phyloP scores from a whole-genome alignment of 495 filamentous ascomycete genomes.

The Lophiotrema nucula region DNA sequence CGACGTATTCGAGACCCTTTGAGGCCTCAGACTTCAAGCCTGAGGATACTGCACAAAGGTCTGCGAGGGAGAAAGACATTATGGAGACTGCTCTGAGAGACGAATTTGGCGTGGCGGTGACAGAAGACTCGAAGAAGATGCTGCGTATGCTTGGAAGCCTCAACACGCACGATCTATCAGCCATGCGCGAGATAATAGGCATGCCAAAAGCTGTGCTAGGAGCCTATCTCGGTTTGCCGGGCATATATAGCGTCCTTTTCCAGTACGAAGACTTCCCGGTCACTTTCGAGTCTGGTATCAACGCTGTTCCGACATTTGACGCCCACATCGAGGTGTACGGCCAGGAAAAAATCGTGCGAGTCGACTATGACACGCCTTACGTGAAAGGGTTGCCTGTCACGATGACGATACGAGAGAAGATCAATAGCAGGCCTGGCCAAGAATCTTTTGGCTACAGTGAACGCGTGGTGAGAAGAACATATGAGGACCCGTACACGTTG shows the following conservation, averaged over 20 bases:
- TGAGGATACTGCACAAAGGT: neutral
- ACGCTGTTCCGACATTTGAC: slow-evolving; percentile 55
- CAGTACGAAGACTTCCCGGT: slow-evolving; percentile 46
- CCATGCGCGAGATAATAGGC: slow-evolving; percentile 58
- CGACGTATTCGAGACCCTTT: neutral
- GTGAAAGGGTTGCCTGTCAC: slow-evolving; percentile 49
- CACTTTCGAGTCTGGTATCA: slow-evolving; percentile 57
- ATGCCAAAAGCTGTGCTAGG: slow-evolving; percentile 47
- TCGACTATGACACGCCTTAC: slow-evolving; percentile 56
- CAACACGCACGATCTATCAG: slow-evolving; percentile 55
- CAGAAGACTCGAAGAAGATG: neutral
- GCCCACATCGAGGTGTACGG: slow-evolving; percentile 57
- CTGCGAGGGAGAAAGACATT: neutral
- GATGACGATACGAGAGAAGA: slow-evolving; percentile 51
- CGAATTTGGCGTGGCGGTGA: neutral
- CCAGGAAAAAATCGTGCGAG: slow-evolving; percentile 47
- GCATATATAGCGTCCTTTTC: slow-evolving; percentile 30
- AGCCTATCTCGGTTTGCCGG: neutral
- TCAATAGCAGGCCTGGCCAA: slow-evolving; percentile 34
- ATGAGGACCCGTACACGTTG: slow-evolving; percentile 53
- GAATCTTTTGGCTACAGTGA: slow-evolving; percentile 33
- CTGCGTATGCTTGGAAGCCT: slow-evolving; percentile 32
- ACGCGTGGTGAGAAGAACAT: slow-evolving; percentile 45
- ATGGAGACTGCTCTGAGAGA: neutral
- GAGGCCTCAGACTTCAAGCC: neutral